Percentiles rank a stretch among this genome's conserved stretches.
Conservation (phyloP, 148 eudicot species). For the Dysphania ambrosioides region DNA sequence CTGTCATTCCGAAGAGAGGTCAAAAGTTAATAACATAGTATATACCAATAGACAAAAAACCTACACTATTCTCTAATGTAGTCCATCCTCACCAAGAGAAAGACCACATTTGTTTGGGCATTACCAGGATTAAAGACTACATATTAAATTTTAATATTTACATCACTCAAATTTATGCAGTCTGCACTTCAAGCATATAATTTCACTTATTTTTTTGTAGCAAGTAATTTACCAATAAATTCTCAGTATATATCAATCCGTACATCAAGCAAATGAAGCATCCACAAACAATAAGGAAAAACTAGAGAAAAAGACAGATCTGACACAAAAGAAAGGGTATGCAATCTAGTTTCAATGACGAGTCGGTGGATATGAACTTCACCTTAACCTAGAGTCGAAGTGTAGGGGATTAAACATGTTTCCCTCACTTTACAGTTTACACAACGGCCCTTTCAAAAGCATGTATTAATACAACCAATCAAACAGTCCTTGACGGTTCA, state of each 20-base stretch:
- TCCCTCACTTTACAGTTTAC: too few relatives aligned
- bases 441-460: too few relatives aligned
- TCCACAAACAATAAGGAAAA: neutral
- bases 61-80: neutral
- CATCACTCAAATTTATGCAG: neutral
- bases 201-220: too few relatives aligned
- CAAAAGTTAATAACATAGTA: slow-evolving; percentile 3
- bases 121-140: neutral
- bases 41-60: neutral
- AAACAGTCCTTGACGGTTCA: too few relatives aligned
- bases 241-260: neutral
- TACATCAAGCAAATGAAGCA: too few relatives aligned
- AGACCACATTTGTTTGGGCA: neutral
- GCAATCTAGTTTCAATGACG: neutral
- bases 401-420: too few relatives aligned
- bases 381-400: too few relatives aligned
- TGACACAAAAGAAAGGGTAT: neutral
- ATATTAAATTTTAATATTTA: neutral
- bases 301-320: neutral
- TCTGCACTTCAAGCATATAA: neutral
- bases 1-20: slow-evolving; percentile 40
- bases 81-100: neutral
- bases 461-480: too few relatives aligned
- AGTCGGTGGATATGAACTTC: too few relatives aligned
- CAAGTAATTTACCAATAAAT: neutral